Percentiles rank a stretch among this genome's conserved stretches.
phyloP scores from a whole-genome alignment of 345 rosid species.

The Hibiscus trionum region DNA sequence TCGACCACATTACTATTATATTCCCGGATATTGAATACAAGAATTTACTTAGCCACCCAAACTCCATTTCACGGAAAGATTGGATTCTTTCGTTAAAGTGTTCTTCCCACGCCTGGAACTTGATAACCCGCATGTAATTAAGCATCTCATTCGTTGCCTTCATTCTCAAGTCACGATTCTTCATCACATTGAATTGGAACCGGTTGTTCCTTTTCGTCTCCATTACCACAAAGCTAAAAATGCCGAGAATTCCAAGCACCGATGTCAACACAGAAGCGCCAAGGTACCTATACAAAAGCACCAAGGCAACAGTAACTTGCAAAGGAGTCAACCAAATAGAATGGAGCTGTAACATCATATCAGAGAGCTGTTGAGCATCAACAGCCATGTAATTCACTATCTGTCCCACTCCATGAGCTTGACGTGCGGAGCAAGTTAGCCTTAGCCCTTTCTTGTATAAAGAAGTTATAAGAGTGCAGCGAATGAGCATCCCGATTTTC shows the following conservation, averaged over 20 bases:
- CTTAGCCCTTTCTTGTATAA: slow-evolving; percentile 73
- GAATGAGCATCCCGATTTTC: slow-evolving; percentile 87
- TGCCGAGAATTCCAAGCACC: slow-evolving; percentile 40
- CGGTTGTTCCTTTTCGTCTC: slow-evolving; percentile 64
- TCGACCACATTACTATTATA: slow-evolving; percentile 69
- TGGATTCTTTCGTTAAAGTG: slow-evolving; percentile 80
- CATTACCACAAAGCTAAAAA: slow-evolving; percentile 40
- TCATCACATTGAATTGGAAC: slow-evolving; percentile 63
- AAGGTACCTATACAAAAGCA: slow-evolving; percentile 55
- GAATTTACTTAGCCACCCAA: slow-evolving; percentile 75
- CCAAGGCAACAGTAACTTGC: slow-evolving; percentile 57
- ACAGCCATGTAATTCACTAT: slow-evolving; percentile 98
- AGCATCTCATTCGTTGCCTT: slow-evolving; percentile 95
- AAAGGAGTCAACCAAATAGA: slow-evolving; percentile 85
- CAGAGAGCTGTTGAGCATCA: slow-evolving; percentile 94
- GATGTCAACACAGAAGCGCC: slow-evolving; percentile 60
- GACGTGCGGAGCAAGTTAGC: slow-evolving; percentile 77
- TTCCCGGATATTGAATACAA: slow-evolving; percentile 63
- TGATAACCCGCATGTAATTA: slow-evolving; percentile 83
- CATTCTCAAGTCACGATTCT: slow-evolving; percentile 76
- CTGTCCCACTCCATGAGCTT: slow-evolving; percentile 90
- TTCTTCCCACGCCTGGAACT: slow-evolving; percentile 95
- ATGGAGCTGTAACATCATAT: slow-evolving; percentile 94
- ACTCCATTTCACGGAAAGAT: slow-evolving; percentile 61
- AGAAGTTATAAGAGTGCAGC: slow-evolving; percentile 73